phyloP scores from a whole-genome alignment of 352 stramenopile species.

The Pythium utonaiense region DNA sequence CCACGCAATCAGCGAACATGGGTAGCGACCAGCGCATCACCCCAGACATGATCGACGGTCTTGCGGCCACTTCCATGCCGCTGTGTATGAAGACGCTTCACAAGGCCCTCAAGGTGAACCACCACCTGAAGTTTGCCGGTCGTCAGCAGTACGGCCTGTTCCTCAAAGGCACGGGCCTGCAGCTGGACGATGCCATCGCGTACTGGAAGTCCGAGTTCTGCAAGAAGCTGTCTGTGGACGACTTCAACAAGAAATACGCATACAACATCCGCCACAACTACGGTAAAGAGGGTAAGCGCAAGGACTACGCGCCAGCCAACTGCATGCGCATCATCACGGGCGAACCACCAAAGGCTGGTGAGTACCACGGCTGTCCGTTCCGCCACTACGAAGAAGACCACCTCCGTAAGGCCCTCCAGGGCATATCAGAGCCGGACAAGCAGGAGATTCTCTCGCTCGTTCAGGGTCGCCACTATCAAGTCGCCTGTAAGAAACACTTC shows the following conservation, averaged over 20 bases:
- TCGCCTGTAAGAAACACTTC: conserved; percentile 98
- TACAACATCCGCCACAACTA: conserved; percentile 99
- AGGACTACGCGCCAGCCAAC: conserved; percentile 95
- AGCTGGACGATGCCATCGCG: conserved; percentile 94
- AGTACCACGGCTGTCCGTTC: conserved; percentile 99
- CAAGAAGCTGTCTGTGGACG: conserved; percentile 94
- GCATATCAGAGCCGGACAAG: conserved; percentile 79
- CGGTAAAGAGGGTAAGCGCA: conserved; percentile 98
- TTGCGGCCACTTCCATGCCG: conserved; percentile 92
- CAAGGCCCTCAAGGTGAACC: conserved; percentile 90
- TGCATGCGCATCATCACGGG: conserved; percentile 98
- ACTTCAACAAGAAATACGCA: conserved; percentile 98
- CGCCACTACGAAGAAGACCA: conserved; percentile 94
- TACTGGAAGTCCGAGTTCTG: conserved; percentile 96
- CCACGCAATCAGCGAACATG: conserved; percentile 29
- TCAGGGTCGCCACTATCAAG: conserved; percentile 93
- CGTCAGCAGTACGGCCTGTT: conserved; percentile 98
- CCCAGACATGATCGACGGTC: conserved; percentile 89
- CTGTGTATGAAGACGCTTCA: conserved; percentile 98
- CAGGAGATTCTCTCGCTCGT: conserved; percentile 91
- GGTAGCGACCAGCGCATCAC: conserved; percentile 72
- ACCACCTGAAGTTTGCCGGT: conserved; percentile 97
- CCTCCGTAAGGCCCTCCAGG: conserved; percentile 85
- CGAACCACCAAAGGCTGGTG: conserved; percentile 88
- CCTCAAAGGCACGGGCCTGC: conserved; percentile 96